Evolutionary conservation across 805 yeast genomes (phyloP).

Genomic region (Yarrowia alimentaria): DNA sequence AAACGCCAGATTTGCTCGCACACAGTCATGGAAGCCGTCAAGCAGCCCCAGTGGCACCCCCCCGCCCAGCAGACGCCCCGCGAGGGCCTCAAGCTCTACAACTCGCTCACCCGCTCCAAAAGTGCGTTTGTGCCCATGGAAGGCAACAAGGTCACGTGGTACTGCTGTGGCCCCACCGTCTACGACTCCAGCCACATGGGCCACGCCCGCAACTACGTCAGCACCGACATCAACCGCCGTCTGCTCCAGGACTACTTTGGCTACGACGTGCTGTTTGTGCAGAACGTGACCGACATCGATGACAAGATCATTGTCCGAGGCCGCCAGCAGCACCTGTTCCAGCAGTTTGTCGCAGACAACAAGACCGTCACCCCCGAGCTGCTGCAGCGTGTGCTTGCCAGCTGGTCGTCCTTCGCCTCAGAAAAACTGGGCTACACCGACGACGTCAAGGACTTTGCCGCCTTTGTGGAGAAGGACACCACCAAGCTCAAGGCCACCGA

Average conservation of each 20-base stretch:
- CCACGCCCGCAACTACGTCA: constrained; percentile 94
- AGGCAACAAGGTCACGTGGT: constrained; percentile 75
- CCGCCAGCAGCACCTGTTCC: constrained; percentile 80
- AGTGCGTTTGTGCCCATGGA: constrained; percentile 71
- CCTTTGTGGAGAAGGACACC: constrained; percentile 56
- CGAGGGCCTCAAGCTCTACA: constrained; percentile 59
- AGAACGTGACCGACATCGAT: constrained; percentile 98
- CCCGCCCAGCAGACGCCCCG: constrained; percentile 43
- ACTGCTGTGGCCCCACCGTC: constrained; percentile 98
- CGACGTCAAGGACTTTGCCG: constrained; percentile 45
- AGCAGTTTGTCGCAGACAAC: constrained; percentile 47
- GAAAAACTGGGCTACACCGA: constrained; percentile 52
- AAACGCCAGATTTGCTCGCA: neutral
- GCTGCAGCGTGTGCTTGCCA: constrained; percentile 43
- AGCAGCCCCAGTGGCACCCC: constrained; percentile 52
- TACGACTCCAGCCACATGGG: constrained; percentile 98
- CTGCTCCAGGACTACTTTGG: constrained; percentile 88
- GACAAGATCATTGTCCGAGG: constrained; percentile 95
- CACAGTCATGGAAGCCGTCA: constrained; percentile 30
- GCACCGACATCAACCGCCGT: constrained; percentile 90
- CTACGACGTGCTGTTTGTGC: constrained; percentile 81
- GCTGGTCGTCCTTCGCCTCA: constrained; percentile 50
- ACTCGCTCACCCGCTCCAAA: constrained; percentile 79
- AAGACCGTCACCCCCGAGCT: constrained; percentile 41
- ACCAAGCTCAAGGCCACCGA: constrained; percentile 49